phyloP scores from a whole-genome alignment of 2,329 filamentous ascomycete genomes.

The Diaporthe australafricana region DNA sequence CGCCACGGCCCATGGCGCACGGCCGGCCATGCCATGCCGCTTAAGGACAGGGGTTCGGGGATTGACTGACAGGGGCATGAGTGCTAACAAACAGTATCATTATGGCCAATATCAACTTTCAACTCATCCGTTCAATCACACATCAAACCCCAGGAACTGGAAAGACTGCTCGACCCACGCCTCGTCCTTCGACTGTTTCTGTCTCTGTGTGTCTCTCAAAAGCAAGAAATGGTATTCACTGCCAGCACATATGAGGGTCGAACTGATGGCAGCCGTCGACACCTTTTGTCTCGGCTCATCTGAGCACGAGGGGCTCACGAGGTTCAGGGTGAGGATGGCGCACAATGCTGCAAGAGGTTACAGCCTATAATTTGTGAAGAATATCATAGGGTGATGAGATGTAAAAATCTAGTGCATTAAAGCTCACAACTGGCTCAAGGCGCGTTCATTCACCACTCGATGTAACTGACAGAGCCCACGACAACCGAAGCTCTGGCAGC shows the following conservation, averaged over 20 bases:
- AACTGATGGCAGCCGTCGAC: neutral
- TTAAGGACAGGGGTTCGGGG: neutral
- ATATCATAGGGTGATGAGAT: neutral
- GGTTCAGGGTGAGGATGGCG: no score
- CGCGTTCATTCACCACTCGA: neutral
- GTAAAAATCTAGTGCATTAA: neutral
- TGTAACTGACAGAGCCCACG: neutral
- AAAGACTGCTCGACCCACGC: neutral
- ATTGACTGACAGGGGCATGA: neutral
- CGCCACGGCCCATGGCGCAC: neutral
- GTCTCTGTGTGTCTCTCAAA: no score
- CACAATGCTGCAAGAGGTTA: fast-evolving
- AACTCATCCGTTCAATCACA: neutral
- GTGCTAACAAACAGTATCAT: neutral
- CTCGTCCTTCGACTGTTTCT: no score
- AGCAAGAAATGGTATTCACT: neutral
- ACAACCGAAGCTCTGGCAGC: neutral
- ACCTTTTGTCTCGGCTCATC: neutral
- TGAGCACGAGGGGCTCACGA: neutral
- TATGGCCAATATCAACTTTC: neutral
- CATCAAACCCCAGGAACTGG: neutral
- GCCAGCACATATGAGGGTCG: neutral
- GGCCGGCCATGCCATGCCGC: neutral
- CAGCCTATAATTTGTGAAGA: neutral
- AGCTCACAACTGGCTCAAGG: neutral